phyloP scores from a whole-genome alignment of 129 eudicot species.

The Chrysanthemum makinoi region DNA sequence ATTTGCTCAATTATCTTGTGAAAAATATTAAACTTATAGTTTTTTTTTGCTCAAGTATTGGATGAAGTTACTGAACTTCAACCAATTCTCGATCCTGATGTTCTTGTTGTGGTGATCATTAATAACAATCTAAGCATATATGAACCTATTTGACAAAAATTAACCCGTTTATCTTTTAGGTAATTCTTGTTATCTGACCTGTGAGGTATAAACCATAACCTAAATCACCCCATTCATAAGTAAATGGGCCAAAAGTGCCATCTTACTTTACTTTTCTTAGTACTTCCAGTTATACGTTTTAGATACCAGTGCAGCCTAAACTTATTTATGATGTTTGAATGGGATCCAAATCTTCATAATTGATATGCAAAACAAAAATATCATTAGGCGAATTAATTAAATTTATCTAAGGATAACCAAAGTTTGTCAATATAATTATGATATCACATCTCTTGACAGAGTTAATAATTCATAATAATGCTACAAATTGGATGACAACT shows the following conservation, averaged over 20 bases:
- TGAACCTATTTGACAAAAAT: background rate
- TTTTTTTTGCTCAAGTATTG: too few relatives aligned
- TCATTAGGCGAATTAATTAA: background rate
- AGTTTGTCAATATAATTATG: slow-evolving; percentile 13
- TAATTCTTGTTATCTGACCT: background rate
- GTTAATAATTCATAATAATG: slow-evolving; percentile 17
- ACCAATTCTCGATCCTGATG: too few relatives aligned
- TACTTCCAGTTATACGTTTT: too few relatives aligned
- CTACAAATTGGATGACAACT: slow-evolving; percentile 14
- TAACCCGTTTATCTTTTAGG: background rate
- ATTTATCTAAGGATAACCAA: slow-evolving; percentile 2
- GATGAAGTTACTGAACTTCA: too few relatives aligned
- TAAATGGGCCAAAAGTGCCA: slow-evolving; percentile 8
- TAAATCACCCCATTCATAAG: background rate
- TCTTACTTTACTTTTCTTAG: background rate
- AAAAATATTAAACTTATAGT: too few relatives aligned
- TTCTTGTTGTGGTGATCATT: background rate
- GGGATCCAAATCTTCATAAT: background rate
- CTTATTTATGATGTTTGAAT: too few relatives aligned
- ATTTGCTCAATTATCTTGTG: too few relatives aligned
- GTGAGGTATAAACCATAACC: slow-evolving; percentile 8
- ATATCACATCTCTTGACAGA: background rate
- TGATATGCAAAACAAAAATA: background rate
- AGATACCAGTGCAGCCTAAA: too few relatives aligned
- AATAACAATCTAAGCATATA: background rate